phyloP scores from a whole-genome alignment of 1,284 basidiomycete genomes.

The Cryptococcus sp. region DNA sequence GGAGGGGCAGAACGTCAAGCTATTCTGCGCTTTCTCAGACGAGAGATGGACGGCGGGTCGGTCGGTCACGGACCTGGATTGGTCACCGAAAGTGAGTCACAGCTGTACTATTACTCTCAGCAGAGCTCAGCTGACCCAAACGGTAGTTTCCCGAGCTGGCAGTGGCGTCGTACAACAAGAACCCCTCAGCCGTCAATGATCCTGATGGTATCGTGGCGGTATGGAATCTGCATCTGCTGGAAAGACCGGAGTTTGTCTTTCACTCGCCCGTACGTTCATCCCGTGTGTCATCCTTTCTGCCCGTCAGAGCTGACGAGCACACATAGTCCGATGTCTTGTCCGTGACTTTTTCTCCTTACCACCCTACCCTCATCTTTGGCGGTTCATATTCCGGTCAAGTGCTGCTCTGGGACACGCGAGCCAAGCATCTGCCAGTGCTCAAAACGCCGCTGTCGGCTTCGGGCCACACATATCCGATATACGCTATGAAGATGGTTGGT shows the following conservation, averaged over 20 bases:
- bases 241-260: conserved; percentile 96
- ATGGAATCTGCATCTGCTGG: conserved; percentile 94
- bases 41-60: conserved; percentile 85
- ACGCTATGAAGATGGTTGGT: conserved; percentile 95
- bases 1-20: conserved; percentile 83
- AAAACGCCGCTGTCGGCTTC: conserved; percentile 94
- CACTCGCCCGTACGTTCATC: conserved; percentile 75
- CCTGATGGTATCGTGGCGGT: conserved; percentile 95
- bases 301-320: conserved; percentile 1
- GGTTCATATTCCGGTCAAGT: conserved; percentile 99
- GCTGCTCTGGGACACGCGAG: conserved; percentile 96
- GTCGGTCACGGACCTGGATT: conserved; percentile 93
- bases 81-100: conserved; percentile 82
- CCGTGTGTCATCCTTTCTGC: background rate
- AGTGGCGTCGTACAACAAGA: conserved; percentile 95
- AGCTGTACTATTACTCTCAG: background rate
- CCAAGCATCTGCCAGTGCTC: conserved; percentile 89
- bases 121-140: background rate
- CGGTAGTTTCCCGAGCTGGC: conserved; percentile 88
- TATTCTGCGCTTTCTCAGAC: conserved; percentile 83
- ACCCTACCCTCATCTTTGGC: conserved; percentile 94
- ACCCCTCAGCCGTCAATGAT: conserved; percentile 83
- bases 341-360: conserved; percentile 94
- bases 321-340: conserved; percentile 91
- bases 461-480: conserved; percentile 97